Evolutionary conservation across 75 land plant genomes (phyloP).

Genomic region (Selaginella tamariscina): DNA sequence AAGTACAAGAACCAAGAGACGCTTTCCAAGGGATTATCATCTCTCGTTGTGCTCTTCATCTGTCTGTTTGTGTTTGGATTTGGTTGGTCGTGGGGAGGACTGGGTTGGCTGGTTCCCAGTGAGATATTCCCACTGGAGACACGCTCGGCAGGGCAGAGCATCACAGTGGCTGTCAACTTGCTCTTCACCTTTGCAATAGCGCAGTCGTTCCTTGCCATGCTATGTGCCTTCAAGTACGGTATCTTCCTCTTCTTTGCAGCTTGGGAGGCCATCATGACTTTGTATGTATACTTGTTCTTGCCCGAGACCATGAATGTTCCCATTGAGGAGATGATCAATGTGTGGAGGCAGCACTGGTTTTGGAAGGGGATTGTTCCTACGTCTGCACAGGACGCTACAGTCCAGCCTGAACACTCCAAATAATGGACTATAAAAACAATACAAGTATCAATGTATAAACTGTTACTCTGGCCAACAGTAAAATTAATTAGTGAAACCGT

Average conservation of each 20-base stretch:
- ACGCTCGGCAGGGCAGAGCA: slow-evolving; percentile 78
- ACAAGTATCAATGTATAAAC: no score
- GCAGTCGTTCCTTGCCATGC: slow-evolving; percentile 52
- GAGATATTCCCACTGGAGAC: slow-evolving; percentile 83
- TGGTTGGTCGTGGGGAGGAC: slow-evolving; percentile 90
- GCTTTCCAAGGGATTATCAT: slow-evolving; percentile 36
- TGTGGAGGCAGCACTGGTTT: slow-evolving; percentile 81
- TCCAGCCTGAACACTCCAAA: no score
- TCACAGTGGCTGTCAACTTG: slow-evolving; percentile 67
- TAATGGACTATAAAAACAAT: no score
- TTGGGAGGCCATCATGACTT: slow-evolving; percentile 63
- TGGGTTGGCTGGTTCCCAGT: slow-evolving; percentile 82
- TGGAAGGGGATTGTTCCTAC: slow-evolving; percentile 48
- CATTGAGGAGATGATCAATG: slow-evolving; percentile 68
- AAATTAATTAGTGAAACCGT: no score
- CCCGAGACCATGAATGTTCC: slow-evolving; percentile 87
- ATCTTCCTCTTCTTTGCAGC: slow-evolving; percentile 82
- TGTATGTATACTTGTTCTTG: slow-evolving; percentile 50
- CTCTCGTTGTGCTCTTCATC: slow-evolving; percentile 24
- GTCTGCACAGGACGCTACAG: neutral
- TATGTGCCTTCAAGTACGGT: slow-evolving; percentile 62
- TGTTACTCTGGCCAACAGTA: no score
- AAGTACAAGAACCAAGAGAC: slow-evolving; percentile 38
- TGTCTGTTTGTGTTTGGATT: slow-evolving; percentile 39
- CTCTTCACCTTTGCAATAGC: slow-evolving; percentile 73